phyloP scores from a whole-genome alignment of 176 grass and related monocot genomes.

The Calamus simplicifolius region DNA sequence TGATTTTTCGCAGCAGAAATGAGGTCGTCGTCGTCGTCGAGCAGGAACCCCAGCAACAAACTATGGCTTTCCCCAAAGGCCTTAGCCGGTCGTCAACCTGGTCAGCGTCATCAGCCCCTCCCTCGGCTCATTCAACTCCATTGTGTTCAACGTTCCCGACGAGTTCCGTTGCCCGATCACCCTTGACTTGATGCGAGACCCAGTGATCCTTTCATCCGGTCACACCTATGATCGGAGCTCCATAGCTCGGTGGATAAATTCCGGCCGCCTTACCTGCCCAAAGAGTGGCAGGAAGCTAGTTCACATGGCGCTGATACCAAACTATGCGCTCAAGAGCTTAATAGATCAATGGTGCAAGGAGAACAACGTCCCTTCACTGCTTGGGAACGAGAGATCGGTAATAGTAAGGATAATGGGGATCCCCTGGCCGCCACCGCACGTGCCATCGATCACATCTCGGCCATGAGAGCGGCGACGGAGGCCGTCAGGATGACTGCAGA shows the following conservation, averaged over 20 bases:
- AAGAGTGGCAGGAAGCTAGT: constrained; percentile 5
- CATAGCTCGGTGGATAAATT: constrained; percentile 13
- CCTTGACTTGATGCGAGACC: constrained; percentile 24
- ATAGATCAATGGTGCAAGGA: constrained; percentile 14
- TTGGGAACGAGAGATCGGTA: neutral
- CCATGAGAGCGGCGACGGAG: constrained; percentile 1
- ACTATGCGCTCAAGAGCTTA: constrained; percentile 12
- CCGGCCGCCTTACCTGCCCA: constrained; percentile 10
- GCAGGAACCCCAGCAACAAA: too few relatives aligned
- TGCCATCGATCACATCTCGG: neutral
- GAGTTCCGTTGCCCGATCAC: constrained; percentile 22
- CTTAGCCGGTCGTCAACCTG: too few relatives aligned
- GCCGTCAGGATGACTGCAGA: constrained; percentile 13
- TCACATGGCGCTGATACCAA: constrained; percentile 11
- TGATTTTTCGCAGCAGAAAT: too few relatives aligned
- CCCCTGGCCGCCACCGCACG: neutral
- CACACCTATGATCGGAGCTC: constrained; percentile 21
- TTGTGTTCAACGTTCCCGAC: neutral
- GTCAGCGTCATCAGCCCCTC: too few relatives aligned
- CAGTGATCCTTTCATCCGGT: constrained; percentile 9
- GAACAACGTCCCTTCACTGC: neutral
- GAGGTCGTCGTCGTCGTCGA: too few relatives aligned
- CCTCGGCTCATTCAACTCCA: neutral
- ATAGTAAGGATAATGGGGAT: neutral
- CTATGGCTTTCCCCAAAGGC: too few relatives aligned